Evolutionary conservation across 371 early-diverging fungal genomes (phyloP), one percentile per base, ranked within the genome.

Genomic region (Lichtheimia corymbifera): DNA sequence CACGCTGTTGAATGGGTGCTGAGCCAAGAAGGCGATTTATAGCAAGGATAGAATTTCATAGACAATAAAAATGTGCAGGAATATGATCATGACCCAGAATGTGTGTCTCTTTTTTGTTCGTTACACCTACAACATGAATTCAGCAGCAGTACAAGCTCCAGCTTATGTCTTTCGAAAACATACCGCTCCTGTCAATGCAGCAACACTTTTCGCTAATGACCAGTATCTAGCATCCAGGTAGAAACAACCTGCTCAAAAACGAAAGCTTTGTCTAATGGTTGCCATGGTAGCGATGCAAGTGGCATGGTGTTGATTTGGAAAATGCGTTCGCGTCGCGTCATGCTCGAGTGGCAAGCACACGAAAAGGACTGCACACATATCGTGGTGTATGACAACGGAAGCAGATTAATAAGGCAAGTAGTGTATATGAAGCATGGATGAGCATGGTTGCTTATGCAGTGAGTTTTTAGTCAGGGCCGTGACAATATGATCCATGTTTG

Each of bases 1-100:
- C 89, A 91, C 27, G 94, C 91, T 0, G 92, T 94, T 3, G 72
- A 82, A 40, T 76, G 74, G 66, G 79, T 80, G 11, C 70, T 87
- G 58, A 65, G 66, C 14, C 28, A 66, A 50, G 80, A 80, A 67
- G 67, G 58, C 22, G 40, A 25, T 12, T 52, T 15, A 41, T 54
- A 55, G 20, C 12, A 27, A n/a, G n/a, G 28, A 14, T 25, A 25
- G 22, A 53, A 27, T 24, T 5, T 15, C n/a, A 27, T 44, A 44
- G 44, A 56, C 45, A 47, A 47, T 47, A 47, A 47, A 47, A 47
- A 0, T 6, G 45, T 27, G 27, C 27, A 30, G 30, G 30, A 30
- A 27, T 27, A 3, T 5, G 27, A 27, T 27, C 5, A 5, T 5
- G 2, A 27, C 27, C 27, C n/a, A n/a, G n/a, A n/a, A n/a, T n/a